These are phyloP conservation scores for Exophiala viscosa DNA, from an alignment of 2,329 filamentous ascomycete species.

Conservation along the genomic window DNA sequence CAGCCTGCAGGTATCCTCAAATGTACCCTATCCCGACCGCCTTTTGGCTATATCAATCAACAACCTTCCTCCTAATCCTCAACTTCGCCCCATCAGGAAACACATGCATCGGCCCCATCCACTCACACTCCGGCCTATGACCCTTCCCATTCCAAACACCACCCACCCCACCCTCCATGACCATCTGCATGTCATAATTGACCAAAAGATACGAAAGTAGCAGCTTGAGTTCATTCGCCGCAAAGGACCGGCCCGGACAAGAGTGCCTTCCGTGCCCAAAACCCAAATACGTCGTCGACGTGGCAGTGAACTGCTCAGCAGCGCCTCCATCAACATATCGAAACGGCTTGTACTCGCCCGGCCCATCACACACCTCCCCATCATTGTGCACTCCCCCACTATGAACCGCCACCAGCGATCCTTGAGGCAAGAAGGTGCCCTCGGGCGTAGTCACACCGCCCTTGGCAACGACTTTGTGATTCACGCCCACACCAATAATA, in stretches of 20 bases:
- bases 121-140: constrained; percentile 10
- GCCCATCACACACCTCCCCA: constrained; percentile 41
- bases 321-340: constrained; percentile 40
- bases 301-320: constrained; percentile 48
- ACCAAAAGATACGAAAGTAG: constrained; percentile 30
- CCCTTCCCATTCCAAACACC: constrained; percentile 13
- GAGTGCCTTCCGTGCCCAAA: constrained; percentile 57
- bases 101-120: constrained; percentile 13
- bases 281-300: constrained; percentile 49
- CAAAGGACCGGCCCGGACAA: constrained; percentile 34
- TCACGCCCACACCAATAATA: constrained; percentile 35
- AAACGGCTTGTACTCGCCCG: constrained; percentile 48
- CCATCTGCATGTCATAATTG: constrained; percentile 30
- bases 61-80: constrained; percentile 12
- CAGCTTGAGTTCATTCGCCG: constrained; percentile 29
- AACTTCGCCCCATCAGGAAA: constrained; percentile 19
- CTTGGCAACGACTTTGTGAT: constrained; percentile 28
- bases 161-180: constrained; percentile 7
- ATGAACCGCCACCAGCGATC: constrained; percentile 46
- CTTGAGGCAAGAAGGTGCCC: constrained; percentile 46
- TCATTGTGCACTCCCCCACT: constrained; percentile 48
- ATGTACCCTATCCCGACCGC: too few species aligned
- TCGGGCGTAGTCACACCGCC: constrained; percentile 33
- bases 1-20: too few species aligned
- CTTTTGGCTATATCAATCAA: neutral